Percentiles rank a stretch among this genome's conserved stretches.
phyloP scores from a whole-genome alignment of 1,284 basidiomycete genomes.

The Gymnopus androsaceus region DNA sequence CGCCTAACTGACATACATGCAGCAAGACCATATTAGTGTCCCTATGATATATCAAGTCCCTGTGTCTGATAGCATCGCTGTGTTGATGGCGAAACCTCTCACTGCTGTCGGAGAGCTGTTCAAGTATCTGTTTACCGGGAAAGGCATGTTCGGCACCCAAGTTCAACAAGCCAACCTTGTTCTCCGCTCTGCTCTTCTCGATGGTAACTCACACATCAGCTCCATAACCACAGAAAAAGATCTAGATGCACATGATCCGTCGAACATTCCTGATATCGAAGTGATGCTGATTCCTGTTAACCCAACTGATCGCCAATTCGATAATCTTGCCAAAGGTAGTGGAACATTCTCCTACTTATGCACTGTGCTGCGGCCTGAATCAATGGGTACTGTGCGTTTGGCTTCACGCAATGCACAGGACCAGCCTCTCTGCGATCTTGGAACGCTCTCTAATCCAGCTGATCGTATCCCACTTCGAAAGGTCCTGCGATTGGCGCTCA shows the following conservation, averaged over 20 bases:
- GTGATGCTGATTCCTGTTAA: slow-evolving; percentile 31
- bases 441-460: slow-evolving; percentile 26
- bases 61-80: slow-evolving; percentile 27
- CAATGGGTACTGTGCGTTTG: slow-evolving; percentile 35
- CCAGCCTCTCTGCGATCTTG: slow-evolving; percentile 32
- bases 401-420: slow-evolving; percentile 33
- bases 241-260: slow-evolving; percentile 22
- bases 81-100: slow-evolving; percentile 21
- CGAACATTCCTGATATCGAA: slow-evolving; percentile 37
- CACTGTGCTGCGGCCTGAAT: slow-evolving; percentile 33
- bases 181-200: slow-evolving; percentile 26
- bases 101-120: slow-evolving; percentile 28
- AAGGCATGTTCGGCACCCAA: slow-evolving; percentile 31
- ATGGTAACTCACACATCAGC: slow-evolving; percentile 18
- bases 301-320: slow-evolving; percentile 13
- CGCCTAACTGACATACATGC: not conserved
- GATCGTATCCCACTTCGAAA: slow-evolving; percentile 30
- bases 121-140: slow-evolving; percentile 31
- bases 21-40: slow-evolving; percentile 37
- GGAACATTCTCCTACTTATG: slow-evolving; percentile 32
- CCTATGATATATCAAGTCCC: slow-evolving; percentile 30
- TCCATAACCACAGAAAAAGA: slow-evolving; percentile 8
- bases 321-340: slow-evolving; percentile 19
- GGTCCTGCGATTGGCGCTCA: slow-evolving; percentile 27
- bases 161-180: slow-evolving; percentile 31